Conservation (phyloP, 768 basidiomycete species). For the Rhodocollybia butyracea region DNA sequence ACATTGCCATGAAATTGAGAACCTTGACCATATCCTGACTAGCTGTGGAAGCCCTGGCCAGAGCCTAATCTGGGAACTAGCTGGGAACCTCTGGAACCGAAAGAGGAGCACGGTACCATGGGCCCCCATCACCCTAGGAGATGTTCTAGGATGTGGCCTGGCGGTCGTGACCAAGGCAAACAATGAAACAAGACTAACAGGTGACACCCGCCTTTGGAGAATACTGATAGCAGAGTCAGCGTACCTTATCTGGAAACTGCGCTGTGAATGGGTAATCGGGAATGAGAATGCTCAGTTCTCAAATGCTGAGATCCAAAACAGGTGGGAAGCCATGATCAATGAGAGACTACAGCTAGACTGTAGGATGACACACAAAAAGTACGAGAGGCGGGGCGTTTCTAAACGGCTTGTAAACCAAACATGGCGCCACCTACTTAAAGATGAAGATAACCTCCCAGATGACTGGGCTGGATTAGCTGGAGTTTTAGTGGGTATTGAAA, state of each 20-base stretch:
- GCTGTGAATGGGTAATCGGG: slow-evolving; percentile 22
- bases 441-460: slow-evolving; percentile 11
- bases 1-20: slow-evolving; percentile 10
- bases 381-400: slow-evolving; percentile 11
- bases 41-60: slow-evolving; percentile 15
- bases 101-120: not conserved
- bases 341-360: slow-evolving; percentile 15
- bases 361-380: slow-evolving; percentile 6
- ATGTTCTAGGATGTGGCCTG: not conserved
- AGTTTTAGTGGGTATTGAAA: slow-evolving; percentile 31
- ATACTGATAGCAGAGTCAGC: slow-evolving; percentile 26
- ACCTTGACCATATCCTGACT: slow-evolving; percentile 19
- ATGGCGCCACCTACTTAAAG: slow-evolving; percentile 15
- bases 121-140: not conserved
- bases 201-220: slow-evolving; percentile 14
- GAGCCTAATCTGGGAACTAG: slow-evolving; percentile 12
- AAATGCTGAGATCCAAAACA: slow-evolving; percentile 5
- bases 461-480: slow-evolving; percentile 19
- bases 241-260: slow-evolving; percentile 24
- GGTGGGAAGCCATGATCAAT: slow-evolving; percentile 17
- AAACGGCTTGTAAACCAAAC: slow-evolving; percentile 15
- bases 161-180: slow-evolving; percentile 10
- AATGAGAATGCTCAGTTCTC: slow-evolving; percentile 7
- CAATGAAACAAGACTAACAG: not conserved
- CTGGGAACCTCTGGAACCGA: slow-evolving; percentile 5